A percentile compares a stretch with the other conserved stretches of the same genome.
These are phyloP conservation scores for Nitzschia sp. DNA, from an alignment of 108 stramenopile species.

Conservation along the genomic window DNA sequence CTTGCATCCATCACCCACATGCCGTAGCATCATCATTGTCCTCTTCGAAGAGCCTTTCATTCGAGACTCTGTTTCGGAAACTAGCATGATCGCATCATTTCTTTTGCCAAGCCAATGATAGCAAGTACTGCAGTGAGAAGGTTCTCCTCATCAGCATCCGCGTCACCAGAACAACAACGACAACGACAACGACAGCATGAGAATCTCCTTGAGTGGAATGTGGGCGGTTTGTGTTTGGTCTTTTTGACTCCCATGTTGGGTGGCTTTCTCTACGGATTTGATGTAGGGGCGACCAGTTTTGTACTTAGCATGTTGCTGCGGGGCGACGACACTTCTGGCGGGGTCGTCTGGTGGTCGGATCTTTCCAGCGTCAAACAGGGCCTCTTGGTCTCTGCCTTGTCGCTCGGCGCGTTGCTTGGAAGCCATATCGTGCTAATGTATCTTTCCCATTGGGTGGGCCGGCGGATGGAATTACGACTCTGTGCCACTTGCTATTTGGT, in stretches of 20 bases:
- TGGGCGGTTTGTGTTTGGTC: slow-evolving; percentile 31
- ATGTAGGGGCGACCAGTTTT: slow-evolving; percentile 40
- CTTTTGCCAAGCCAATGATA: no score
- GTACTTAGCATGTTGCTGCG: slow-evolving; percentile 38
- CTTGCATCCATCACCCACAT: no score
- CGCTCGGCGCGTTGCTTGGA: slow-evolving; percentile 37
- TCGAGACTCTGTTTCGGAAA: no score
- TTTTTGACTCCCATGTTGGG: slow-evolving; percentile 37
- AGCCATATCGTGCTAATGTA: slow-evolving; percentile 32
- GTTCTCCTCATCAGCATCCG: no score
- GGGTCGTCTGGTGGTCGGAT: no score
- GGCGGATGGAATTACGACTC: slow-evolving; percentile 64
- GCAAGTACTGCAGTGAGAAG: no score
- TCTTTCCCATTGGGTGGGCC: slow-evolving; percentile 41
- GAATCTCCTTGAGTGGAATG: no score
- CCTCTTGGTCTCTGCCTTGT: slow-evolving; percentile 20
- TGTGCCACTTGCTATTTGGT: slow-evolving; percentile 53
- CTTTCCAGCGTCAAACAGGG: slow-evolving; percentile 35
- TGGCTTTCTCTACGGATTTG: slow-evolving; percentile 20
- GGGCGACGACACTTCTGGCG: slow-evolving; percentile 12
- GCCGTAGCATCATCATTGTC: no score
- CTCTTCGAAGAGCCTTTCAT: no score
- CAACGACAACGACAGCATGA: no score
- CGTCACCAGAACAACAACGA: no score
- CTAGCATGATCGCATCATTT: no score